Evolutionary conservation across 2,329 filamentous ascomycete genomes (phyloP).

Genomic region (Aspergillus quadrilineatus): DNA sequence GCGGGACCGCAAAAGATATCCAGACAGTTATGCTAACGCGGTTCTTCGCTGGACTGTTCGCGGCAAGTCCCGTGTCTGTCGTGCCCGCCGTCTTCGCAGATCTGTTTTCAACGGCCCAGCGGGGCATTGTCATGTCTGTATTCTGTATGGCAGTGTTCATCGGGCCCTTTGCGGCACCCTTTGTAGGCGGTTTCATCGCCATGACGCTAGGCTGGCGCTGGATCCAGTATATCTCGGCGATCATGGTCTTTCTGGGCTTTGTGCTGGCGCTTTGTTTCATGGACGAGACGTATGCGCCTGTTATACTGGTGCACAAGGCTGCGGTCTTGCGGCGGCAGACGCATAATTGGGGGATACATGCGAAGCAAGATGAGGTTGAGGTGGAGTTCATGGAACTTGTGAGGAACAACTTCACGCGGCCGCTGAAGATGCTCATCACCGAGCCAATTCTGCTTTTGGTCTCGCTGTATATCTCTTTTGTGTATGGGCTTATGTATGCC

Average conservation of each 20-base stretch:
- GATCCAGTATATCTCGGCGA: conserved; percentile 53
- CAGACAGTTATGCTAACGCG: conserved; percentile 22
- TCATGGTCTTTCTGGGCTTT: conserved; percentile 55
- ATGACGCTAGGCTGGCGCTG: conserved; percentile 54
- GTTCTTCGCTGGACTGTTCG: conserved; percentile 35
- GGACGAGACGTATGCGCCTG: conserved; percentile 56
- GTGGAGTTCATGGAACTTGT: conserved; percentile 51
- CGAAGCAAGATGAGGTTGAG: conserved; percentile 55
- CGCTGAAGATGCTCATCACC: conserved; percentile 40
- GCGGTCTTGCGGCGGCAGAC: conserved; percentile 53
- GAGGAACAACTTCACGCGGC: conserved; percentile 50
- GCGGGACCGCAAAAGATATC: conserved; percentile 44
- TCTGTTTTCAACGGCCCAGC: conserved; percentile 50
- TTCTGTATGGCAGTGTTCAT: conserved; percentile 53
- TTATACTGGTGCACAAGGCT: conserved; percentile 40
- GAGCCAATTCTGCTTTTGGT: conserved; percentile 42
- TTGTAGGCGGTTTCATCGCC: conserved; percentile 53
- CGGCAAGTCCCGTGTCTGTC: conserved; percentile 45
- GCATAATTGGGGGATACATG: conserved; percentile 61
- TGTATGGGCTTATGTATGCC: conserved; percentile 36
- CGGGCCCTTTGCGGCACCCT: conserved; percentile 51
- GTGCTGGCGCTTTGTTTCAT: conserved; percentile 44
- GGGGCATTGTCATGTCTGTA: conserved; percentile 47
- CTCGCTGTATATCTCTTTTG: conserved; percentile 34
- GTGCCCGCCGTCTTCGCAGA: conserved; percentile 49